A percentile compares a stretch with the other conserved stretches of the same genome.
Evolutionary conservation across 768 basidiomycete species (phyloP).

Genomic region (Panaeolus papilionaceus): DNA sequence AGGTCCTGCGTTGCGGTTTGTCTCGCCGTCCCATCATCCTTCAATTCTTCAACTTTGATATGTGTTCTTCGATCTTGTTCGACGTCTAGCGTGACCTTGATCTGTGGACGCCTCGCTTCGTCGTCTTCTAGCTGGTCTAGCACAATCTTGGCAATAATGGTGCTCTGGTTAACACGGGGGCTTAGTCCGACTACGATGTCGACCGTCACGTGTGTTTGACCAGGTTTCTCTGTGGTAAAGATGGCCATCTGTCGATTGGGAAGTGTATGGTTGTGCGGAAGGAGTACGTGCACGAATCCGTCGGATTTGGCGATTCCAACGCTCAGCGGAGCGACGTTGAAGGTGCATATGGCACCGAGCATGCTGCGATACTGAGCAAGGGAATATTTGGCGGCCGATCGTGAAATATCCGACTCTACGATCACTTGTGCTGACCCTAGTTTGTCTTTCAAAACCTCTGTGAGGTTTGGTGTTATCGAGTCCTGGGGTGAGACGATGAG

Average conservation of each 20-base stretch:
- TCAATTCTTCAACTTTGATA: slow-evolving; percentile 20
- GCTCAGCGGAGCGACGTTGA: slow-evolving; percentile 21
- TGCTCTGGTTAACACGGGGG: slow-evolving; percentile 15
- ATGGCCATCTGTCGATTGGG: slow-evolving; percentile 18
- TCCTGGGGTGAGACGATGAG: slow-evolving; percentile 4
- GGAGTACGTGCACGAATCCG: slow-evolving; percentile 19
- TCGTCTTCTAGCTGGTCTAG: slow-evolving; percentile 15
- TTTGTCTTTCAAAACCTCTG: not conserved
- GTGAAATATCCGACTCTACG: slow-evolving; percentile 1
- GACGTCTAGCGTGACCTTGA: slow-evolving; percentile 20
- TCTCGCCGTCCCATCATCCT: not conserved
- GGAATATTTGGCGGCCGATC: slow-evolving; percentile 18
- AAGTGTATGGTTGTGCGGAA: slow-evolving; percentile 17
- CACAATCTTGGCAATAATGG: slow-evolving; percentile 18
- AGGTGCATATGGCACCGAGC: slow-evolving; percentile 13
- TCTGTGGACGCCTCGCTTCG: not conserved
- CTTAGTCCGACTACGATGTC: slow-evolving; percentile 19
- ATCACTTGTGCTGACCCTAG: slow-evolving; percentile 11
- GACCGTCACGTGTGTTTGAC: slow-evolving; percentile 20
- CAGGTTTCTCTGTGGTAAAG: slow-evolving; percentile 20
- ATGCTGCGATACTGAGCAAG: slow-evolving; percentile 11
- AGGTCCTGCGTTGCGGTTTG: slow-evolving; percentile 13
- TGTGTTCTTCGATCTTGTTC: slow-evolving; percentile 20
- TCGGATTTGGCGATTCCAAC: slow-evolving; percentile 23
- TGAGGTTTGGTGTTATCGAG: slow-evolving; percentile 3